These are phyloP conservation scores for Tilletiaria anomala DNA, from an alignment of 1,284 basidiomycete genomes.

Conservation along the genomic window DNA sequence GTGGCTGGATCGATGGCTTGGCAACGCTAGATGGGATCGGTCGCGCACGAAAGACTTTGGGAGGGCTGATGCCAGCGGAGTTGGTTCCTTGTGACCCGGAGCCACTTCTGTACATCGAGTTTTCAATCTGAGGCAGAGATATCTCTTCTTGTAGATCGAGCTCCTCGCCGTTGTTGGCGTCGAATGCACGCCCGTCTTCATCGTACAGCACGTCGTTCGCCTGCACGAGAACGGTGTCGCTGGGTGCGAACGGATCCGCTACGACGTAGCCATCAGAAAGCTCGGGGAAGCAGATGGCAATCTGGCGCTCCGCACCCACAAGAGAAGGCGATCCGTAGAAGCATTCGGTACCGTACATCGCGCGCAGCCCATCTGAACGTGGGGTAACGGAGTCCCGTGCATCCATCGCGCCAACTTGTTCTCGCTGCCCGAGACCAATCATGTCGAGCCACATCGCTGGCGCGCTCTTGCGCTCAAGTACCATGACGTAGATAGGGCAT, in stretches of 20 bases:
- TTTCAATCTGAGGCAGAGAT: neutral
- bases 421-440: neutral
- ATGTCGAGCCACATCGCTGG: neutral
- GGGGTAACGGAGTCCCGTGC: neutral
- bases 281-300: constrained; percentile 16
- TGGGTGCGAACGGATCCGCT: constrained; percentile 1
- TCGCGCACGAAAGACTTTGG: constrained; percentile 56
- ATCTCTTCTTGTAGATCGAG: constrained; percentile 11
- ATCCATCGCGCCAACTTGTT: neutral
- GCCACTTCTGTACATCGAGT: too few relatives aligned
- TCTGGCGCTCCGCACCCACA: constrained; percentile 10
- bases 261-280: constrained; percentile 1
- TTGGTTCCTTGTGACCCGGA: neutral
- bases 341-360: constrained; percentile 8
- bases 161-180: constrained; percentile 5
- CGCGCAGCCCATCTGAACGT: neutral
- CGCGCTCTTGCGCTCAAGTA: constrained; percentile 9
- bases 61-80: neutral
- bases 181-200: constrained; percentile 7
- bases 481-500: constrained; percentile 7
- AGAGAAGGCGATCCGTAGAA: constrained; percentile 15
- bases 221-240: constrained; percentile 3
- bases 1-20: constrained; percentile 57
- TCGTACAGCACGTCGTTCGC: constrained; percentile 6
- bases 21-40: constrained; percentile 51